A percentile compares a stretch with the other conserved stretches of the same genome.
Evolutionary conservation across 495 filamentous ascomycete genomes (phyloP).

Genomic region (Penicillium robsamsonii): DNA sequence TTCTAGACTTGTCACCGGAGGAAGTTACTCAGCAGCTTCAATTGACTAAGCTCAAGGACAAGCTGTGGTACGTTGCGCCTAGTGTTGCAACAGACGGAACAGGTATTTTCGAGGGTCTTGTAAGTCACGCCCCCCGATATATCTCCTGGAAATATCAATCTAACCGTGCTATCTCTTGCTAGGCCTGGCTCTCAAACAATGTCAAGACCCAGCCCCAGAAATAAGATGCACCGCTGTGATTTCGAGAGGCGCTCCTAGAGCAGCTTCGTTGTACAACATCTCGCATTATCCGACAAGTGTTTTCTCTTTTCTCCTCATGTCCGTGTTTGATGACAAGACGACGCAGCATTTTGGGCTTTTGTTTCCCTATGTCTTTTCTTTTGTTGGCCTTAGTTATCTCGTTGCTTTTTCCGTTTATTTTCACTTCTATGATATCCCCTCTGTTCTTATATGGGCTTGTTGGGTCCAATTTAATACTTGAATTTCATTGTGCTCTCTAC

Average conservation of each 20-base stretch:
- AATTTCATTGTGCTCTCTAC: slow-evolving; percentile 27
- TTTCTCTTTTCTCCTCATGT: slow-evolving; percentile 37
- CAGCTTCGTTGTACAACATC: slow-evolving; percentile 44
- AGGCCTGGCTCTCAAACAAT: slow-evolving; percentile 92
- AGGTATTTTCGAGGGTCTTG: slow-evolving; percentile 89
- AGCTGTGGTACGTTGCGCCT: slow-evolving; percentile 94
- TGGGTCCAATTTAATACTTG: slow-evolving; percentile 31
- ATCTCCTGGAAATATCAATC: background rate
- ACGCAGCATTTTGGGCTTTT: slow-evolving; percentile 46
- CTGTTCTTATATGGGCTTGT: slow-evolving; percentile 30
- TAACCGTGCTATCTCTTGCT: slow-evolving; percentile 13
- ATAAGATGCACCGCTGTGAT: slow-evolving; percentile 32
- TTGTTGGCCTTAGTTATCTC: slow-evolving; percentile 21
- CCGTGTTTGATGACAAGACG: slow-evolving; percentile 47
- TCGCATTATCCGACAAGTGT: slow-evolving; percentile 30
- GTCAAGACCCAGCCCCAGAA: slow-evolving; percentile 70
- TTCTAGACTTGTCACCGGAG: slow-evolving; percentile 75
- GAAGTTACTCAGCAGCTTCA: slow-evolving; percentile 85
- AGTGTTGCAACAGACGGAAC: slow-evolving; percentile 93
- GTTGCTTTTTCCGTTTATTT: slow-evolving; percentile 20
- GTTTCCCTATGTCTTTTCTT: slow-evolving; percentile 26
- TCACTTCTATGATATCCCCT: slow-evolving; percentile 38
- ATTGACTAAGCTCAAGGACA: slow-evolving; percentile 81
- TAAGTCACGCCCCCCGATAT: slow-evolving; percentile 39
- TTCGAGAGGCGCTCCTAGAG: slow-evolving; percentile 21